These are phyloP conservation scores for Carex scoparia DNA, from an alignment of 176 grass and related monocot genomes.

Conservation along the genomic window DNA sequence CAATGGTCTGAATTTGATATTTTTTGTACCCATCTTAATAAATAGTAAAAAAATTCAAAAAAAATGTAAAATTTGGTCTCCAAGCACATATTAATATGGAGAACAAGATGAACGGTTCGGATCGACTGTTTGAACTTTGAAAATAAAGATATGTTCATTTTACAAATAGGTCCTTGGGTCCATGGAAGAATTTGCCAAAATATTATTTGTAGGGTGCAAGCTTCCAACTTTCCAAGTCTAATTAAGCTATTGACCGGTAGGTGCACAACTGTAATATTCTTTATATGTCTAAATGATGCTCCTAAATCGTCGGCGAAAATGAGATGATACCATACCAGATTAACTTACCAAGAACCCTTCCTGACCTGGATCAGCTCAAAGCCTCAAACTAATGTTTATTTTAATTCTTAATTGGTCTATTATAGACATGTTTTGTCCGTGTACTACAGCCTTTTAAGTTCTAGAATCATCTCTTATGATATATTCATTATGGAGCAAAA, in stretches of 20 bases:
- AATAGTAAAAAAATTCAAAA: too few relatives aligned
- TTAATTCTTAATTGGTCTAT: not conserved
- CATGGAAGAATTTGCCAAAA: too few relatives aligned
- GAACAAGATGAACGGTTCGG: too few relatives aligned
- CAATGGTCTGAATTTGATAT: too few relatives aligned
- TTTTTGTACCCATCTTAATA: too few relatives aligned
- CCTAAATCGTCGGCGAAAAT: constrained; percentile 1
- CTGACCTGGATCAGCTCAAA: not conserved
- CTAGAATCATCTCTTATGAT: not conserved
- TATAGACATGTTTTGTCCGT: not conserved
- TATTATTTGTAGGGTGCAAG: not conserved
- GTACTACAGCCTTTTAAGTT: too few relatives aligned
- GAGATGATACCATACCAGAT: constrained; percentile 8
- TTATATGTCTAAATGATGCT: not conserved
- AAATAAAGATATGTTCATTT: too few relatives aligned
- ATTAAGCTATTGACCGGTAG: constrained; percentile 8
- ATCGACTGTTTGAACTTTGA: too few relatives aligned
- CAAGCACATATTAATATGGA: too few relatives aligned
- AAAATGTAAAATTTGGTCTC: too few relatives aligned
- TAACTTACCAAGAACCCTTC: not conserved
- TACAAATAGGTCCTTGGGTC: too few relatives aligned
- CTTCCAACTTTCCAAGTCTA: not conserved
- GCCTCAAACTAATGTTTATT: not conserved
- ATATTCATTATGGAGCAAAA: not conserved
- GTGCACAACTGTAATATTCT: not conserved